Base-by-base conservation (phyloP, 495 filamentous ascomycete genomes). In the Penicillium malachiteum region DNA sequence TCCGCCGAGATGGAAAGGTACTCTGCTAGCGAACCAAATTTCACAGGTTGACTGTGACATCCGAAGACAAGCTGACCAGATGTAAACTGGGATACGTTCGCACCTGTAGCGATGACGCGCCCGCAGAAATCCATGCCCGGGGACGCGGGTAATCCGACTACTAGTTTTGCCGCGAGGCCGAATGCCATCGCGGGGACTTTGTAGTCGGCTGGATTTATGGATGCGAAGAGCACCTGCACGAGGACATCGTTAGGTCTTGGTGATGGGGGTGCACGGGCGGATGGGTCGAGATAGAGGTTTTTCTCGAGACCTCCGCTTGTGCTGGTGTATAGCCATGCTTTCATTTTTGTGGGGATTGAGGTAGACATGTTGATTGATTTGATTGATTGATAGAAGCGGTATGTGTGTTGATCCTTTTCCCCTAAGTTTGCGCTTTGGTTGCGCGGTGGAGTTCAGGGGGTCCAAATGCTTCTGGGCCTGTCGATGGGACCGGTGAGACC, bases 151-250 rank as follows among this genome's bases (percentile, higher is more conserved):
- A 67, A 76, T 31, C 65, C 66, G 56, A 83, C 64, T 0, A 79
- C 33, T 5, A 79, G 45, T 9, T 73, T 70, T 7, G 59, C 60
- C 7, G 83, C 7, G 8, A 76, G 21, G 1, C 72, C 71, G 21
- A 46, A 32, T 3, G 31, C 21, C 44, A 85, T 54, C 56, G 88
- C 84, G 14, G 83, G 77, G 14, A 82, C 56, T 66, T 90, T 90
- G 81, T 84, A 84, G 77, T 91, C 88, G 31, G 82, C 81, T 2
- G 88, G 87, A 69, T 91, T 91, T 47, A 90, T 67, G 13, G 79
- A 66, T 10, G 73, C 71, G 47, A 75, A 66, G 48, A 82, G 61
- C 7, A 89, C 81, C 46, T 80, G 69, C 42, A 90, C 69, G 21
- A 90, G 80, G 31, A 84, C 52, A 54, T 83, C 68, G 54, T 78